These are phyloP conservation scores for Bisporella sp. DNA, from an alignment of 2,329 filamentous ascomycete genomes.

Conservation along the genomic window DNA sequence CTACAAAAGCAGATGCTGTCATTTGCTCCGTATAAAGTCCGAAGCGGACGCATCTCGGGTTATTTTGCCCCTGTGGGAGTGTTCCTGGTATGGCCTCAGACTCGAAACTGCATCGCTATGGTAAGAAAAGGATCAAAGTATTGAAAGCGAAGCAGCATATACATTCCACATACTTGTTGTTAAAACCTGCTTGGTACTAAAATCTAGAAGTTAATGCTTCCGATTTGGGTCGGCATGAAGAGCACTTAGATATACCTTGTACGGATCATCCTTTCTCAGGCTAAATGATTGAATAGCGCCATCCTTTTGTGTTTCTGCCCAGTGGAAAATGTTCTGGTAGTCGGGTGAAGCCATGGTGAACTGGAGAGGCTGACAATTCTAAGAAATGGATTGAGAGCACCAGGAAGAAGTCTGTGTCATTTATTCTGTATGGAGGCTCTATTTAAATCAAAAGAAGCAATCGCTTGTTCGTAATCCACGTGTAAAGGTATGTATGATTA, in stretches of 20 bases:
- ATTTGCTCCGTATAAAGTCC: constrained; percentile 39
- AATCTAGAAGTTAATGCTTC: constrained; percentile 2
- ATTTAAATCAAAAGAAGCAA: too few relatives aligned
- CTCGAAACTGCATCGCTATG: constrained; percentile 22
- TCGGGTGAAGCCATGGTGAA: constrained; percentile 12
- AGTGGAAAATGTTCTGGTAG: constrained; percentile 46
- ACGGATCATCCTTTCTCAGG: constrained; percentile 45
- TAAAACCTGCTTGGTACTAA: constrained; percentile 49
- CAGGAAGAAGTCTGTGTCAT: too few relatives aligned
- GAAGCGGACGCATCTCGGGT: constrained; percentile 33
- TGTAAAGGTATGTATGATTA: too few relatives aligned
- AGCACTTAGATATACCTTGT: constrained; percentile 35
- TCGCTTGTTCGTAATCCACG: too few relatives aligned
- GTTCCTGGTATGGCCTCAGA: constrained; percentile 37
- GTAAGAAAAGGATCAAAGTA: too few relatives aligned
- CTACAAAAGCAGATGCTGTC: constrained; percentile 37
- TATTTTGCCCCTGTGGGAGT: constrained; percentile 35
- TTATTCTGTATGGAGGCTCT: too few relatives aligned
- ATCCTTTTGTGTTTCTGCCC: constrained; percentile 54
- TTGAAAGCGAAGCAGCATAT: too few relatives aligned
- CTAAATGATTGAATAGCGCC: constrained; percentile 46
- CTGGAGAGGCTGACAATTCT: too few relatives aligned
- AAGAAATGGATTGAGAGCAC: too few relatives aligned
- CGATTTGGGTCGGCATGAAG: constrained; percentile 2
- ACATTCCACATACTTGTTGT: constrained; percentile 27